Percentiles rank a stretch among this genome's conserved stretches.
Conservation (phyloP, 208 protist species). For the Crithidia acanthocephali region DNA sequence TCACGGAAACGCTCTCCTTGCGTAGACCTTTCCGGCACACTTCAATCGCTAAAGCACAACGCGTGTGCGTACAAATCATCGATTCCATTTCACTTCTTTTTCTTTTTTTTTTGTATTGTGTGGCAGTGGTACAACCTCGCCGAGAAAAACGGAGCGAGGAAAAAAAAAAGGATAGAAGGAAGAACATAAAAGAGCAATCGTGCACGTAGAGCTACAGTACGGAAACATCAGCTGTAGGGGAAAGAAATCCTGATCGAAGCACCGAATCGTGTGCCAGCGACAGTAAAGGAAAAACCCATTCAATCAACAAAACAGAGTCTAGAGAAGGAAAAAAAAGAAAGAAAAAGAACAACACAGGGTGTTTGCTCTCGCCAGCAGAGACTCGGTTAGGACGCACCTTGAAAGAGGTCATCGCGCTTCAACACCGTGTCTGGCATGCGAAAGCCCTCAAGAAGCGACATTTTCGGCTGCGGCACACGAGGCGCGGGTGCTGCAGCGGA, state of each 20-base stretch:
- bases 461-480: background rate
- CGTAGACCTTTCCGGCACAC: no score
- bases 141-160: no score
- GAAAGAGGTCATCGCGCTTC: slow-evolving; percentile 36
- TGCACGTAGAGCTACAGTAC: no score
- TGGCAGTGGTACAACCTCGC: background rate
- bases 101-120: background rate
- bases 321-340: background rate
- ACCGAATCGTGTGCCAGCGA: no score
- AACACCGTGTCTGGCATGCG: slow-evolving; percentile 30
- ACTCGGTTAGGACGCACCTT: slow-evolving; percentile 12
- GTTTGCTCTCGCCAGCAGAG: no score
- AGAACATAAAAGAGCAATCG: no score
- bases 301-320: background rate
- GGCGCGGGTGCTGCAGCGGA: no score
- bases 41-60: no score
- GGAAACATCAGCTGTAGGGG: no score
- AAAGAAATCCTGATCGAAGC: background rate
- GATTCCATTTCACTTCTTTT: slow-evolving; percentile 30
- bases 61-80: no score
- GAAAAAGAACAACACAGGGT: background rate
- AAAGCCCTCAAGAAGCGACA: slow-evolving; percentile 22
- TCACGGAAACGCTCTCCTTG: no score
- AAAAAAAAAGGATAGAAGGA: no score
- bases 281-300: background rate